A percentile compares a stretch with the other conserved stretches of the same genome.
phyloP scores from a whole-genome alignment of 306 rosid genomes.

The Nissolia schottii region DNA sequence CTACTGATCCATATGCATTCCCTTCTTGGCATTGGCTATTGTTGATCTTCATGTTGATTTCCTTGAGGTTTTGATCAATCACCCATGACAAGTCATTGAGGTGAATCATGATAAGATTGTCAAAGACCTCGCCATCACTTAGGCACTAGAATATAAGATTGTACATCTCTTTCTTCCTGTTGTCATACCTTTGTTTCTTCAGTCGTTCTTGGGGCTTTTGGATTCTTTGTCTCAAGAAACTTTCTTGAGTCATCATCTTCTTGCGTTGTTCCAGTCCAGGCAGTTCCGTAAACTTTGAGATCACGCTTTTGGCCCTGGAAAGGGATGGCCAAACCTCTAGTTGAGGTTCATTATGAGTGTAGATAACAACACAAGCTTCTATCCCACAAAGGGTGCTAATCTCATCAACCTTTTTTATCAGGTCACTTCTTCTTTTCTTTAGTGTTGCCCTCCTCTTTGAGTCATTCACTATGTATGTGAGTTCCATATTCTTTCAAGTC shows the following conservation, averaged over 20 bases:
- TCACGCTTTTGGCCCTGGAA: not conserved
- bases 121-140: not conserved
- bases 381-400: too few relatives aligned
- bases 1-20: not conserved
- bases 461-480: conserved; percentile 13
- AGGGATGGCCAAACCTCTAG: too few relatives aligned
- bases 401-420: too few relatives aligned
- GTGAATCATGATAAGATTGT: not conserved
- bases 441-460: too few relatives aligned
- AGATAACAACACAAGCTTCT: too few relatives aligned
- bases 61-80: conserved; percentile 10
- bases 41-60: not conserved
- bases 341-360: too few relatives aligned
- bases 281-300: not conserved
- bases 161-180: conserved; percentile 5
- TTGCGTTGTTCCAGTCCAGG: conserved; percentile 3
- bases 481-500: conserved; percentile 23
- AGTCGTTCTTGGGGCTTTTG: conserved; percentile 7
- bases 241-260: too few relatives aligned
- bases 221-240: too few relatives aligned
- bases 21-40: not conserved
- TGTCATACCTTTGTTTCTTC: conserved; percentile 5
- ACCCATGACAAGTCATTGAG: too few relatives aligned
- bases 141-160: conserved; percentile 8
- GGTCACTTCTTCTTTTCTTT: too few relatives aligned